Base-by-base conservation (phyloP, 1,284 basidiomycete species). In the Peniophora sp. region DNA sequence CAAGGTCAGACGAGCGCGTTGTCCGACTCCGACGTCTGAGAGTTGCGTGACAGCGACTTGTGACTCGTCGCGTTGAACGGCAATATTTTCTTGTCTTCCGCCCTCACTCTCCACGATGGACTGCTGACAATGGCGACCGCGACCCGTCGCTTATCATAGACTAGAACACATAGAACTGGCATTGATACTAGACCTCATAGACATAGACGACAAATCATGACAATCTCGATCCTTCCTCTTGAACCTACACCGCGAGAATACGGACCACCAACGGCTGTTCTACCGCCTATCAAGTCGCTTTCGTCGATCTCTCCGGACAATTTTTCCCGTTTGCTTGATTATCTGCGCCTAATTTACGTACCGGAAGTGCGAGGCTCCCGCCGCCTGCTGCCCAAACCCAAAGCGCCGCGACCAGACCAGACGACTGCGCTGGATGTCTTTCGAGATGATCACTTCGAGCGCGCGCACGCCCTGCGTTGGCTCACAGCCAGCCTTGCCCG, bases 381-480 rank as follows among this genome's bases (percentile, higher is more conserved):
- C 18, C 59, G 62, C 35, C 39, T 63, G 34, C 39, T 42, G 47
- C 11, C 49, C 50, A 18, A 50, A 18, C 32, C n/a, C 47, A 8
- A 43, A 17, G 20, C 11, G 22, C n/a, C 5, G n/a, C 10, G 3
- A n/a, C 42, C 23, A n/a, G n/a, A n/a, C n/a, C 27, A 20, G 23
- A 20, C 11, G 35, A 23, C 34, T 6, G 22, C 17, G 36, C 52
- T 54, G 24, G 60, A 60, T 12, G 50, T 49, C 0, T 54, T 72
- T 20, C 67, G 69, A 36, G 60, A 66, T 0, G 88, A 89, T 60
- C 57, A 69, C 0, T 90, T 86, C 62, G 88, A 91, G 62, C 75
- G 83, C 10, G 63, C 75, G 0, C 82, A 85, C 56, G 72, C 83
- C 0, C 73, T 88, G 12, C 76, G 76, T 52, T 92, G 88, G 88